These are phyloP conservation scores for Phaffia australis DNA, from an alignment of 768 basidiomycete genomes.

Conservation along the genomic window DNA sequence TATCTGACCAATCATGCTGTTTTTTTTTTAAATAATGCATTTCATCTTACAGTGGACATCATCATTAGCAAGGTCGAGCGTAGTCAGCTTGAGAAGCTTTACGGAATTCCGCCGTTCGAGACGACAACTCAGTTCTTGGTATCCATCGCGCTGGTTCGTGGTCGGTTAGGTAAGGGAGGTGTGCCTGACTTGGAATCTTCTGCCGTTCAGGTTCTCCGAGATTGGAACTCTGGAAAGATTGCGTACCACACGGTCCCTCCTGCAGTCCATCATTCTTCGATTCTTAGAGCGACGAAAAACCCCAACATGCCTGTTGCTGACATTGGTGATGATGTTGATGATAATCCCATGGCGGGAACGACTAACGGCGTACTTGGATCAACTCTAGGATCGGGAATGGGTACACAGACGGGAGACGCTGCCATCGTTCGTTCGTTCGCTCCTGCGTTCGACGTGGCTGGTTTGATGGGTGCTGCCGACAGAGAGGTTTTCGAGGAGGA, in stretches of 20 bases:
- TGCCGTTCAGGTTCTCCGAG: conserved; percentile 67
- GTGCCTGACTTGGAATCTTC: conserved; percentile 75
- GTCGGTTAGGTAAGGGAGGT: conserved; percentile 83
- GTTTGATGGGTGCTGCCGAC: conserved; percentile 59
- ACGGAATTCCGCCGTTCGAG: conserved; percentile 64
- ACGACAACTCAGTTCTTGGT: conserved; percentile 66
- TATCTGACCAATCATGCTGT: background rate
- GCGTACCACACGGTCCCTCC: conserved; percentile 79
- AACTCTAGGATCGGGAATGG: background rate
- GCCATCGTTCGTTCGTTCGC: conserved; percentile 62
- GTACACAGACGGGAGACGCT: conserved; percentile 45
- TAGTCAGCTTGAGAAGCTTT: conserved; percentile 67
- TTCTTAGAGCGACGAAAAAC: conserved; percentile 19
- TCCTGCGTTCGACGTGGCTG: conserved; percentile 69
- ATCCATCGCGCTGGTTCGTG: conserved; percentile 71
- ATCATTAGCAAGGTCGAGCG: conserved; percentile 63
- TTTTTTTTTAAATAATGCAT: conserved; percentile 1
- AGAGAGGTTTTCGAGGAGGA: conserved; percentile 16
- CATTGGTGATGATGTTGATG: conserved; percentile 53
- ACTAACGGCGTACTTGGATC: too few species aligned
- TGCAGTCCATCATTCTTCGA: conserved; percentile 59
- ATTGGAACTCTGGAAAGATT: conserved; percentile 96
- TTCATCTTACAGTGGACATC: conserved; percentile 57
- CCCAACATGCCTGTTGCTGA: conserved; percentile 41
- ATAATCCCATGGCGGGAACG: conserved; percentile 29